Evolutionary conservation across 768 basidiomycete genomes (phyloP), one percentile per base, ranked within the genome.

Genomic region (Tricholoma saponaceum): DNA sequence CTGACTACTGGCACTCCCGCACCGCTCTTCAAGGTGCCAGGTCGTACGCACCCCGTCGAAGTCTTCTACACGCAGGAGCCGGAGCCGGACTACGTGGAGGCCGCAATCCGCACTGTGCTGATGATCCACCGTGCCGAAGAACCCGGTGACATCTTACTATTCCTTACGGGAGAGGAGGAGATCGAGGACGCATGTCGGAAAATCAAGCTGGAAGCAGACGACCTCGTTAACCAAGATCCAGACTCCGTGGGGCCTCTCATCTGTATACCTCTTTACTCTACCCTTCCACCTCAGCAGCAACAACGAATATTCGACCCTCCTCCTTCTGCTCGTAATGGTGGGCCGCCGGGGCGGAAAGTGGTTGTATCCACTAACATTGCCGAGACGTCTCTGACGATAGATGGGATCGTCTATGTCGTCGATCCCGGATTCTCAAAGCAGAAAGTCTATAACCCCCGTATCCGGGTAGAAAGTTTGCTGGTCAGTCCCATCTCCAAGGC

Each of bases 321-420:
- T 1, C 96, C 96, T 7, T 62, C 77, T 4, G 69, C 93, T 0
- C 76, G 72, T 0, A 69, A 82, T 0, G 85, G 77, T 51, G 89
- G 93, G 1, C 88, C 93, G 0, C 87, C 89, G 0, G 96, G 96
- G 0, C 84, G 96, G 58, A 99, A 99, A 70, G 83, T 98, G 44
- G 90, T 99, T 30, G 79, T 99, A 0, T 92, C 95, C 8, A 99
- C 96, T 26, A 99, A 98, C 69, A 94, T 98, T 57, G 97, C 97
- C 3, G 96, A 99, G 73, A 98, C 96, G 1, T 96, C 94, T 2
- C 74, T 98, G 43, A 99, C 96, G 2, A 98, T 99, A 57, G 96
- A 99, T 63, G 96, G 96, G 20, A 98, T 99, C 65, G 95, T 99
- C n/a, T 99, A 98, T 65, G 96, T 98, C 57, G 95, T 98, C 47